Evolutionary conservation across 768 basidiomycete genomes (phyloP).

Genomic region (Trametopsis cervina): DNA sequence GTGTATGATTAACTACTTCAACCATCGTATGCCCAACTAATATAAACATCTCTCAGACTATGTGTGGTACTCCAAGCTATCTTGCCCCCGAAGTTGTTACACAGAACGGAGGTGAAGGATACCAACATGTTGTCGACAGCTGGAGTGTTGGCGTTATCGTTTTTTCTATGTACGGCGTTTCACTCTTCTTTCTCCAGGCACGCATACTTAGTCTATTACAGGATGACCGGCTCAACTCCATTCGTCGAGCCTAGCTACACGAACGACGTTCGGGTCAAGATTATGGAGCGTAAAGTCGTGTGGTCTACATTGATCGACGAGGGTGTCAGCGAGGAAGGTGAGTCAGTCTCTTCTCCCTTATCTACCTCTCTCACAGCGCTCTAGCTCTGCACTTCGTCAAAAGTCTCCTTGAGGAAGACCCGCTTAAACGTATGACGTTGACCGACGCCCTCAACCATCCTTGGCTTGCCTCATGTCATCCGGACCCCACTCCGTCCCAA

Average conservation of each 20-base stretch:
- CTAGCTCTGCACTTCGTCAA: conserved; percentile 62
- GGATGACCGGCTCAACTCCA: conserved; percentile 72
- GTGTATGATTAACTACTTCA: conserved; percentile 37
- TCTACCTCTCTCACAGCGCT: conserved; percentile 5
- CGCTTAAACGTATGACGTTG: conserved; percentile 64
- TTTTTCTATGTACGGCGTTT: conserved; percentile 69
- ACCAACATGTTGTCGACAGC: conserved; percentile 86
- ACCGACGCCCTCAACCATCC: conserved; percentile 61
- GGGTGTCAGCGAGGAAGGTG: conserved; percentile 42
- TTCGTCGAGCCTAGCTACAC: conserved; percentile 73
- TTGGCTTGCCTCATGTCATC: conserved; percentile 49
- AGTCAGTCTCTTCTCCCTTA: conserved; percentile 14
- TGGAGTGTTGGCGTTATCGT: conserved; percentile 97
- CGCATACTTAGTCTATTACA: conserved; percentile 21
- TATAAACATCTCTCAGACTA: conserved; percentile 45
- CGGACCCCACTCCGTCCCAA: neutral
- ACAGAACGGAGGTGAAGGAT: conserved; percentile 60
- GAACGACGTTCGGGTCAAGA: conserved; percentile 53
- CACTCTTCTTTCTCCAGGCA: neutral
- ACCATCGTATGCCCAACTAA: conserved; percentile 1
- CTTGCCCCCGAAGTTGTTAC: conserved; percentile 88
- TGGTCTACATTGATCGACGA: conserved; percentile 41
- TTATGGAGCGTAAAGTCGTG: conserved; percentile 52
- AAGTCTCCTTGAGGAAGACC: conserved; percentile 57
- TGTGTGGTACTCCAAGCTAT: conserved; percentile 96